These are phyloP conservation scores for Microbotryomycetes sp. DNA, from an alignment of 1,284 basidiomycete genomes.

Conservation along the genomic window DNA sequence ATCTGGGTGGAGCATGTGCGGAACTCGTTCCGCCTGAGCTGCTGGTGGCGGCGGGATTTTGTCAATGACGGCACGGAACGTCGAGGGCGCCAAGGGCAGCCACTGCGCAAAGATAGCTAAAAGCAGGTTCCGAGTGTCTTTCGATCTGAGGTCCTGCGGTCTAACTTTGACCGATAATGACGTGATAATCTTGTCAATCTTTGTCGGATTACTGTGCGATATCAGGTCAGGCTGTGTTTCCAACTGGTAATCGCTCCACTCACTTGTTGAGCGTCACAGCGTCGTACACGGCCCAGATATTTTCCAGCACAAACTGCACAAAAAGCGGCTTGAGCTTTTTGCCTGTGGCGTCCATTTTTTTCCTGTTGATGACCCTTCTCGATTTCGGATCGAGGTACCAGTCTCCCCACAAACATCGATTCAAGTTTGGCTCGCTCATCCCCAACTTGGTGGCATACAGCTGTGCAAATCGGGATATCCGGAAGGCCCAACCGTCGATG, in stretches of 20 bases:
- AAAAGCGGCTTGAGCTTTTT: slow-evolving; percentile 82
- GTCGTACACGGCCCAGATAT: slow-evolving; percentile 95
- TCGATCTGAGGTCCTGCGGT: slow-evolving; percentile 83
- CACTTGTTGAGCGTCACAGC: slow-evolving; percentile 78
- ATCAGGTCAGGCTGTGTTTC: neutral
- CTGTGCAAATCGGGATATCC: slow-evolving; percentile 86
- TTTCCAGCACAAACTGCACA: slow-evolving; percentile 95
- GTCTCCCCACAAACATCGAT: slow-evolving; percentile 92
- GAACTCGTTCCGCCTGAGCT: slow-evolving; percentile 77
- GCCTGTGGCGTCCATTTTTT: slow-evolving; percentile 53
- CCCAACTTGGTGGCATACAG: slow-evolving; percentile 87
- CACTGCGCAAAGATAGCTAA: slow-evolving; percentile 88
- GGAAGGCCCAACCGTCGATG: slow-evolving; percentile 96
- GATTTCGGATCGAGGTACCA: slow-evolving; percentile 96
- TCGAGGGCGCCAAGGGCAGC: slow-evolving; percentile 86
- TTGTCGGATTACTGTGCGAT: slow-evolving; percentile 75
- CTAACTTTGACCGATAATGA: slow-evolving; percentile 76
- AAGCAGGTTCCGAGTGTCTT: slow-evolving; percentile 77
- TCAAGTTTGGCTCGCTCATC: slow-evolving; percentile 79
- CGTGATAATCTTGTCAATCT: slow-evolving; percentile 79
- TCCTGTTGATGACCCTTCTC: slow-evolving; percentile 84
- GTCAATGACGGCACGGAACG: slow-evolving; percentile 88
- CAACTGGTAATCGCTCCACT: slow-evolving; percentile 45
- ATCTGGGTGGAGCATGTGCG: slow-evolving; percentile 85
- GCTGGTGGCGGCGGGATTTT: slow-evolving; percentile 76